Evolutionary conservation across 352 stramenopile species (phyloP).

Genomic region (Globisporangium uncinulatum): DNA sequence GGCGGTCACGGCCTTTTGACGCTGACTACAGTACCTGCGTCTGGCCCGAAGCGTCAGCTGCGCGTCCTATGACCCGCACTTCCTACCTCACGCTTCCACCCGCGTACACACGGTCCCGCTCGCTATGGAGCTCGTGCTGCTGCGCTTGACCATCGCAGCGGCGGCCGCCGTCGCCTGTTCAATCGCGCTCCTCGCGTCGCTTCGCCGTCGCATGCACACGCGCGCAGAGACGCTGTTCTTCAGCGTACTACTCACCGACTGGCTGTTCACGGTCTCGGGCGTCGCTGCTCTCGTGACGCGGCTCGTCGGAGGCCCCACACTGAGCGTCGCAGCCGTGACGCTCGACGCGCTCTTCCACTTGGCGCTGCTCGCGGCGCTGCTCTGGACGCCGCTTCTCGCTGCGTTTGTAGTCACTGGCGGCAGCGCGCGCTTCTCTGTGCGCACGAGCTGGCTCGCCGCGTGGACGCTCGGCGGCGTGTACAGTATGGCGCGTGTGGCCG

Average conservation of each 20-base stretch:
- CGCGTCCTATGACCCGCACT: conserved; percentile 6
- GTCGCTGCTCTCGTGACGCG: conserved; percentile 23
- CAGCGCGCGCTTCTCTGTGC: conserved; percentile 41
- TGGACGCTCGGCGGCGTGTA: conserved; percentile 43
- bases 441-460: conserved; percentile 41
- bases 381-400: conserved; percentile 64
- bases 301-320: conserved; percentile 4
- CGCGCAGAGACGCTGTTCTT: conserved; percentile 61
- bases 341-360: conserved; percentile 39
- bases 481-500: conserved; percentile 31
- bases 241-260: conserved; percentile 54
- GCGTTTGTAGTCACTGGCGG: conserved; percentile 54
- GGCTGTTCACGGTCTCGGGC: conserved; percentile 43
- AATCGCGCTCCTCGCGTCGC: conserved; percentile 26
- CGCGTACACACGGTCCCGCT: conserved; percentile 7
- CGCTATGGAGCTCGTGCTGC: conserved; percentile 9
- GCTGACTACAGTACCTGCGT: too few species aligned
- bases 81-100: neutral
- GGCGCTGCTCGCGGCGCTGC: conserved; percentile 64
- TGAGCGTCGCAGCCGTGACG: conserved; percentile 14
- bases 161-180: conserved; percentile 26
- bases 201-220: conserved; percentile 44
- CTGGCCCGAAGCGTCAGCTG: too few species aligned
- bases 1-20: too few species aligned
- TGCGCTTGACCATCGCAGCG: conserved; percentile 28